Evolutionary conservation across 495 filamentous ascomycete species (phyloP), one percentile per base, ranked within the genome.

Genomic region (Hypoxylon trugodes): DNA sequence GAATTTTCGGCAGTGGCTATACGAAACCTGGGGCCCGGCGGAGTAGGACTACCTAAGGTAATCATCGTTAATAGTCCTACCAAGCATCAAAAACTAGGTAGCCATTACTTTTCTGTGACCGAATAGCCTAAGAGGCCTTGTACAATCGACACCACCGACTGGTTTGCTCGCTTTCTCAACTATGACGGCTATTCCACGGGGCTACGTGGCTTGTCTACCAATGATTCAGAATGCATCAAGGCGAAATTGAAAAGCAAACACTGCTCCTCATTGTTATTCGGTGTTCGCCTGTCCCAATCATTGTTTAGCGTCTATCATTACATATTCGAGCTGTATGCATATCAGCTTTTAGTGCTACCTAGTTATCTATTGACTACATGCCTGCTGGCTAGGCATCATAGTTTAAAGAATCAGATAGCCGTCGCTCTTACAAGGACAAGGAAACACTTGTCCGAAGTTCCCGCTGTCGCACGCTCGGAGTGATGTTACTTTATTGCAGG

Each of bases 1-100:
- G 40, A 65, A 43, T 15, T 80, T 86, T 58, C 66, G 73, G 58
- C 61, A 76, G 22, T 87, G 84, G 84, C 50, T 86, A 37, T 73
- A 77, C 51, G 66, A 74, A 15, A 63, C 64, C 9, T 84, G 81
- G 81, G 74, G 72, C 6, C 55, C 73, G 35, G 69, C 65, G 8
- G 22, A 72, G 35, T 77, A 59, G 38, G 57, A 28, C 35, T 15
- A 24, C 24, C n/a, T n/a, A n/a, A n/a, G n/a, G n/a, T n/a, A n/a
- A n/a, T n/a, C n/a, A n/a, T n/a, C 9, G 6, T 55, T 35, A 1
- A 25, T 32, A 25, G 35, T 48, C 38, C 26, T 12, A 37, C 8
- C 21, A 2, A 28, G 13, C 37, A 43, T 24, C 8, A 13, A 19
- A 16, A 13, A 13, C 32, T 57, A 33, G 7, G 9, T 13, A 37